Evolutionary conservation across 192 early-diverging fungal genomes (phyloP).

Genomic region (Coemansia sp.): DNA sequence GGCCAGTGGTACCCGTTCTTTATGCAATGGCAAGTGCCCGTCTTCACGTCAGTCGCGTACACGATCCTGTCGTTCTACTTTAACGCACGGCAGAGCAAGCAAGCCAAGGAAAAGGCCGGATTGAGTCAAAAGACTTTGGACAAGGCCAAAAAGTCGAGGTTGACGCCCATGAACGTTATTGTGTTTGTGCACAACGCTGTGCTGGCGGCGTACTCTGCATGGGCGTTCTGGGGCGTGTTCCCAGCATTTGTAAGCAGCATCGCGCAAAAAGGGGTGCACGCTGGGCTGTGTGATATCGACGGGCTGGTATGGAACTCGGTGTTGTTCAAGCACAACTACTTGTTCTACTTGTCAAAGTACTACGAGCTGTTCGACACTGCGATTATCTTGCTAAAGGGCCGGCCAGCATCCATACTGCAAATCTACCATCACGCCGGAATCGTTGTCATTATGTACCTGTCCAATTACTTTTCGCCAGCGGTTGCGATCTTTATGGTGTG

Average conservation of each 20-base stretch:
- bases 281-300: constrained; percentile 69
- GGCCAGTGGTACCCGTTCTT: constrained; percentile 69
- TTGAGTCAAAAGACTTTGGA: neutral
- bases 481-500: constrained; percentile 80
- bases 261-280: constrained; percentile 49
- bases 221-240: constrained; percentile 68
- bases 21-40: constrained; percentile 71
- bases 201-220: constrained; percentile 68
- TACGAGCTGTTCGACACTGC: constrained; percentile 82
- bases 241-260: constrained; percentile 59
- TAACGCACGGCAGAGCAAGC: constrained; percentile 13
- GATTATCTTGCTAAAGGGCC: constrained; percentile 76
- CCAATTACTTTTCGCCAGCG: constrained; percentile 65
- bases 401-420: constrained; percentile 70
- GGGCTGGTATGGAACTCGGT: constrained; percentile 60
- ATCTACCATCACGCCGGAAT: constrained; percentile 85
- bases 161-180: constrained; percentile 65
- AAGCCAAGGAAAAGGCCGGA: neutral
- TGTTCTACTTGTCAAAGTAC: constrained; percentile 83
- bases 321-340: constrained; percentile 60
- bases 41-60: constrained; percentile 60
- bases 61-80: constrained; percentile 42
- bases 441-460: constrained; percentile 78
- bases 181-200: constrained; percentile 75
- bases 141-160: constrained; percentile 8